Evolutionary conservation across 345 rosid genomes (phyloP).

Genomic region (Eutrema yunnanense): DNA sequence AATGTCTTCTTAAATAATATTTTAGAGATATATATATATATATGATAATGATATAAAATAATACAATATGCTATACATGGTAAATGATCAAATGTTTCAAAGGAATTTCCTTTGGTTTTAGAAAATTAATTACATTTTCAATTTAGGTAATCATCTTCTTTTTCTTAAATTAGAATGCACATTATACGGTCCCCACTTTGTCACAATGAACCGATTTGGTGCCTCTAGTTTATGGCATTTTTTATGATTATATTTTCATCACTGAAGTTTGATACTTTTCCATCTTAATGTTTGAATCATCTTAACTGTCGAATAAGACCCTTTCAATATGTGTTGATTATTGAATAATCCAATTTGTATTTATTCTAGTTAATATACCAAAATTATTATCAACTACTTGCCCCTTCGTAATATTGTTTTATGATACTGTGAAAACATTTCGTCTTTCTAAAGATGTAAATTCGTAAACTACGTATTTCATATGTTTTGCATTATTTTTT

Average conservation of each 20-base stretch:
- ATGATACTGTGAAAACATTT: not conserved
- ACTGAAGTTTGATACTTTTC: conserved; percentile 3
- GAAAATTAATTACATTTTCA: not conserved
- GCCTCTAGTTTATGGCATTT: conserved; percentile 7
- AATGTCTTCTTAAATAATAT: too few relatives aligned
- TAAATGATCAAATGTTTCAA: too few relatives aligned
- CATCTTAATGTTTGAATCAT: conserved; percentile 5
- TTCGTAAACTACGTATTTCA: not conserved
- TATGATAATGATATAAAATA: too few relatives aligned
- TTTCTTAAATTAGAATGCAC: conserved; percentile 15
- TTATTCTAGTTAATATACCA: not conserved
- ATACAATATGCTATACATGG: too few relatives aligned
- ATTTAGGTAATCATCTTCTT: not conserved
- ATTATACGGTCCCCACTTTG: conserved; percentile 16
- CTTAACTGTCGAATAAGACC: not conserved
- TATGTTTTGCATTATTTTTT: not conserved
- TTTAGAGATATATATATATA: too few relatives aligned
- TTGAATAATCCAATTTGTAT: not conserved
- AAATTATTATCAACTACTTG: not conserved
- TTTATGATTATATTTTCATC: conserved; percentile 8
- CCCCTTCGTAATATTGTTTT: not conserved
- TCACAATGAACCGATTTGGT: conserved; percentile 18
- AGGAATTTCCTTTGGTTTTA: not conserved
- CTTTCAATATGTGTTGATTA: not conserved
- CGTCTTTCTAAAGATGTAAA: not conserved